Evolutionary conservation across 352 stramenopile genomes (phyloP).

Genomic region (Globisporangium nagaii): DNA sequence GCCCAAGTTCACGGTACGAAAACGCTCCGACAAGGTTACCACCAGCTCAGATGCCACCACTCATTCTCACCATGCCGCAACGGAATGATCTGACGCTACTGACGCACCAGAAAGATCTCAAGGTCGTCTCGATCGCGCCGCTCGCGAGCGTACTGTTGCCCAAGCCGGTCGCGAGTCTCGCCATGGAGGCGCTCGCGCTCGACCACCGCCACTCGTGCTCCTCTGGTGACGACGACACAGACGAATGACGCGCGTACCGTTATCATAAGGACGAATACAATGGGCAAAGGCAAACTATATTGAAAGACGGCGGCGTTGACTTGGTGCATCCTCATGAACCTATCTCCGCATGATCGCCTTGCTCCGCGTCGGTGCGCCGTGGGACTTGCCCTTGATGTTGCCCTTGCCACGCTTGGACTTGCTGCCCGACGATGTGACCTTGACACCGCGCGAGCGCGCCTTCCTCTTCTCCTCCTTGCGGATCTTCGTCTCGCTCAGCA

Average conservation of each 20-base stretch:
- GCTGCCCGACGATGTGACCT: conserved; percentile 33
- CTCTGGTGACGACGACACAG: not conserved
- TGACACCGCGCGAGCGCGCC: conserved; percentile 71
- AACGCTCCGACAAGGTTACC: conserved; percentile 2
- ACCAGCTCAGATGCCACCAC: no score
- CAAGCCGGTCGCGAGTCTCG: conserved; percentile 29
- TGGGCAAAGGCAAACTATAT: conserved; percentile 3
- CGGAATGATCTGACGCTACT: no score
- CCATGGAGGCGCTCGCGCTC: conserved; percentile 27
- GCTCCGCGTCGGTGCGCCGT: conserved; percentile 76
- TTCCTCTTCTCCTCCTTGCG: conserved; percentile 85
- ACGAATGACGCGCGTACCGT: not conserved
- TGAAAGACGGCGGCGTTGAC: not conserved
- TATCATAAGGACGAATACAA: not conserved
- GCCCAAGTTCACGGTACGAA: conserved; percentile 23
- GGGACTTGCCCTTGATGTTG: conserved; percentile 60
- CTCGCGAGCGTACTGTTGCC: conserved; percentile 34
- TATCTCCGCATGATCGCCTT: conserved; percentile 74
- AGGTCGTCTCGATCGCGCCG: conserved; percentile 38
- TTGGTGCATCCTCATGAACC: no score
- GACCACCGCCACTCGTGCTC: conserved; percentile 2
- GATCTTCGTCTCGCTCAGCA: conserved; percentile 74
- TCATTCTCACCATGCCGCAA: no score
- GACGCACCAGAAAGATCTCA: conserved; percentile 32
- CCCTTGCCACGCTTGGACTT: conserved; percentile 26